Evolutionary conservation across 2,329 filamentous ascomycete genomes (phyloP).

Genomic region (Scedosporium dehoogii): DNA sequence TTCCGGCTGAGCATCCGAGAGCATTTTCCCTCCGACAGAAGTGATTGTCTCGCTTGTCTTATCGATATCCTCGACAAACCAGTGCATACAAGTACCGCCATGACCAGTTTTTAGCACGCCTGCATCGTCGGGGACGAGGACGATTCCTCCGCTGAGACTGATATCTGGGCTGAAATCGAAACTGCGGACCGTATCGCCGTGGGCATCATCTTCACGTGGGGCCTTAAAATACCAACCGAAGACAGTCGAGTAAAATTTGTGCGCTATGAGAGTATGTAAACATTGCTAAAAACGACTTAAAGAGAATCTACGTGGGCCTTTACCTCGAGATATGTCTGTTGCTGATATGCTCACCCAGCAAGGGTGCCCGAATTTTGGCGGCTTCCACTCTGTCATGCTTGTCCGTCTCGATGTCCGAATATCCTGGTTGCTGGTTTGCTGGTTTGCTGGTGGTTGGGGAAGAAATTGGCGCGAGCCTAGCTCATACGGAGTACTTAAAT

Average conservation of each 20-base stretch:
- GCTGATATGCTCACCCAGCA: conserved; percentile 20
- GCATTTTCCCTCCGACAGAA: conserved; percentile 18
- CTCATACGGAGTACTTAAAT: too few species aligned
- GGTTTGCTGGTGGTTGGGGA: too few species aligned
- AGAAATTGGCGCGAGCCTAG: too few species aligned
- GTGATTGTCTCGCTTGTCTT: conserved; percentile 15
- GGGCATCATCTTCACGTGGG: conserved; percentile 6
- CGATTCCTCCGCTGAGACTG: conserved; percentile 18
- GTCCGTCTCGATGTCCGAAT: too few species aligned
- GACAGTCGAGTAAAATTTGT: conserved; percentile 18
- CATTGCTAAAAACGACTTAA: background rate
- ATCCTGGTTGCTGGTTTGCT: too few species aligned
- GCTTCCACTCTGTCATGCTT: conserved; percentile 19
- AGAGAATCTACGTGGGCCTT: background rate
- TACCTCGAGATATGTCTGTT: conserved; percentile 17
- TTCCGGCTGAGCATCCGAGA: conserved; percentile 18
- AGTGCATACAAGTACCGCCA: conserved; percentile 18
- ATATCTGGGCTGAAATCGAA: conserved; percentile 21
- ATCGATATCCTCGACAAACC: conserved; percentile 21
- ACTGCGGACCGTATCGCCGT: conserved; percentile 12
- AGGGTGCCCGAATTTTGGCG: conserved; percentile 18
- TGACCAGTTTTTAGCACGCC: conserved; percentile 16
- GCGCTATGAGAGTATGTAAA: conserved; percentile 12
- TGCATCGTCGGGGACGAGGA: conserved; percentile 16
- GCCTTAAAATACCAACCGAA: conserved; percentile 18